A percentile compares a stretch with the other conserved stretches of the same genome.
Evolutionary conservation across 2,329 filamentous ascomycete species (phyloP).

Genomic region (Trichoderma afroharzianum): DNA sequence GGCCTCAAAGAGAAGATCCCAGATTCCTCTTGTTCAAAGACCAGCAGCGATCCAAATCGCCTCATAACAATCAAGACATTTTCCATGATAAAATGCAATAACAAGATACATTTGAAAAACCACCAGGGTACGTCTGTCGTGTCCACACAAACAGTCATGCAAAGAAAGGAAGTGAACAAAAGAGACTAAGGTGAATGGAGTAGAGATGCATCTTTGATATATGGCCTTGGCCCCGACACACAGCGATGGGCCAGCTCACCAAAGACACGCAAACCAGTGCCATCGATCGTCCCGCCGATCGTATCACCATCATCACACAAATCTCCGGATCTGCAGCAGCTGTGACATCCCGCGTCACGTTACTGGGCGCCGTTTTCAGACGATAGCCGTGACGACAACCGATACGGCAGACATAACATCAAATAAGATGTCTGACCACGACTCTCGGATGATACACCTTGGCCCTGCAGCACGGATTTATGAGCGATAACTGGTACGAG

Average conservation of each 20-base stretch:
- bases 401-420: not conserved
- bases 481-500: not conserved
- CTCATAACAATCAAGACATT: not conserved
- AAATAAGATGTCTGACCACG: not conserved
- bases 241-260: not conserved
- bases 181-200: not conserved
- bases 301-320: not conserved
- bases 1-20: not conserved
- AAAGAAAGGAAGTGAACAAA: not conserved
- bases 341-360: not conserved
- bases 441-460: not conserved
- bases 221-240: not conserved
- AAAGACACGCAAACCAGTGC: not conserved
- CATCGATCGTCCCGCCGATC: not conserved
- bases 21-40: not conserved
- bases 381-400: not conserved
- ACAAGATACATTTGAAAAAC: not conserved
- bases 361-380: not conserved
- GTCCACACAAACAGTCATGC: not conserved
- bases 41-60: not conserved
- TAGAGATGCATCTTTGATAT: not conserved
- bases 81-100: not conserved
- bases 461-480: not conserved
- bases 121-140: not conserved
- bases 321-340: not conserved